Evolutionary conservation across 2,329 filamentous ascomycete genomes (phyloP).

Genomic region (Penicillium sp.): DNA sequence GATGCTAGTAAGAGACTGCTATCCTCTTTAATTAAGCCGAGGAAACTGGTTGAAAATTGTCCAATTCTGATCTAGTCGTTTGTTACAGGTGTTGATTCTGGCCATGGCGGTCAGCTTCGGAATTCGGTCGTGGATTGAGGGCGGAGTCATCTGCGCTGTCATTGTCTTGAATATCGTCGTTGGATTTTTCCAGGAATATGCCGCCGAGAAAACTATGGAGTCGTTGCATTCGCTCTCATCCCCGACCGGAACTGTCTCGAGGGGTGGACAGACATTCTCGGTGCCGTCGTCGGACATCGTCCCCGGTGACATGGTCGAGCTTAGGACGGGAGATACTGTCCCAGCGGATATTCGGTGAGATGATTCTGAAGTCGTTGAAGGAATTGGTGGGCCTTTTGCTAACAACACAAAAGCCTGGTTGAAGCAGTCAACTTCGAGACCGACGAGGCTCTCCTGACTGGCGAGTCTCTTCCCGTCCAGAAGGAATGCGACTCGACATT

Average conservation of each 20-base stretch:
- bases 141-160: slow-evolving; percentile 58
- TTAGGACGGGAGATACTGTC: slow-evolving; percentile 57
- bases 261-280: slow-evolving; percentile 54
- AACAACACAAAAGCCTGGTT: slow-evolving; percentile 51
- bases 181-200: slow-evolving; percentile 60
- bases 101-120: slow-evolving; percentile 65
- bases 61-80: slow-evolving; percentile 28
- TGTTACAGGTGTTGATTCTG: slow-evolving; percentile 69
- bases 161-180: slow-evolving; percentile 59
- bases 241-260: slow-evolving; percentile 55
- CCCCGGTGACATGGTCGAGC: slow-evolving; percentile 55
- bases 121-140: slow-evolving; percentile 57
- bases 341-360: slow-evolving; percentile 58
- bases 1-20: slow-evolving; percentile 53
- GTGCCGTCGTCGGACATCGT: slow-evolving; percentile 59
- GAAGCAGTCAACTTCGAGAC: slow-evolving; percentile 69
- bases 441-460: slow-evolving; percentile 63
- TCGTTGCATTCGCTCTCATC: slow-evolving; percentile 55
- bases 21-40: not conserved
- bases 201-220: slow-evolving; percentile 61
- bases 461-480: slow-evolving; percentile 60
- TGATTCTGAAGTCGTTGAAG: not conserved
- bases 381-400: not conserved
- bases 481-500: slow-evolving; percentile 51
- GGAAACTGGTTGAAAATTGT: not conserved